Evolutionary conservation across 2,329 filamentous ascomycete genomes (phyloP).

Genomic region (Fusarium lyarnte): DNA sequence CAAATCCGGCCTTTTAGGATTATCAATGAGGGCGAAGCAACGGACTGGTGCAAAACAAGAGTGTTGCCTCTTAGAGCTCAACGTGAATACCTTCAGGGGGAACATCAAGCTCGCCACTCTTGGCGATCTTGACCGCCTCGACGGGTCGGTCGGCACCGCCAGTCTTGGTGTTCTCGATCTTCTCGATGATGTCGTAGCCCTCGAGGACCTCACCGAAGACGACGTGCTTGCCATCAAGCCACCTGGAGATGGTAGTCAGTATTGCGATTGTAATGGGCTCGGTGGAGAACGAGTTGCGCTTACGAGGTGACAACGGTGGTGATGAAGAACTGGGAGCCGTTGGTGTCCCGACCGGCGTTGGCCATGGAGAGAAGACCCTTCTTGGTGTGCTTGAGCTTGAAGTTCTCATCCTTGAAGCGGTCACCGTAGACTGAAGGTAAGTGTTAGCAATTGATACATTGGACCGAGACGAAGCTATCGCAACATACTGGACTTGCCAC

Average conservation of each 20-base stretch:
- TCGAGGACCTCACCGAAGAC: constrained; percentile 91
- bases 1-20: constrained; percentile 38
- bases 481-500: constrained; percentile 83
- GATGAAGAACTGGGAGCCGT: constrained; percentile 92
- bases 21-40: constrained; percentile 32
- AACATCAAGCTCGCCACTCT: constrained; percentile 85
- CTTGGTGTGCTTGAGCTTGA: constrained; percentile 93
- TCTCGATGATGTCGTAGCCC: constrained; percentile 82
- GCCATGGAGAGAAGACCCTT: constrained; percentile 86
- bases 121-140: constrained; percentile 77
- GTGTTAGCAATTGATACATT: constrained; percentile 32
- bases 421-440: constrained; percentile 75
- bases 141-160: constrained; percentile 71
- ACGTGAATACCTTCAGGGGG: constrained; percentile 92
- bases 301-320: constrained; percentile 82
- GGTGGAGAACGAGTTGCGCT: constrained; percentile 43
- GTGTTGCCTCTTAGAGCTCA: constrained; percentile 73
- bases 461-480: constrained; percentile 31
- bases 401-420: constrained; percentile 91
- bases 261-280: neutral
- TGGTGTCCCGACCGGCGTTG: constrained; percentile 86
- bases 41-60: constrained; percentile 33
- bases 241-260: constrained; percentile 56
- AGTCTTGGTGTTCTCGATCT: constrained; percentile 79
- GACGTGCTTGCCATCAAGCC: constrained; percentile 86